These are phyloP conservation scores for Aspergillus sclerotialis DNA, from an alignment of 2,329 filamentous ascomycete species.

Conservation along the genomic window DNA sequence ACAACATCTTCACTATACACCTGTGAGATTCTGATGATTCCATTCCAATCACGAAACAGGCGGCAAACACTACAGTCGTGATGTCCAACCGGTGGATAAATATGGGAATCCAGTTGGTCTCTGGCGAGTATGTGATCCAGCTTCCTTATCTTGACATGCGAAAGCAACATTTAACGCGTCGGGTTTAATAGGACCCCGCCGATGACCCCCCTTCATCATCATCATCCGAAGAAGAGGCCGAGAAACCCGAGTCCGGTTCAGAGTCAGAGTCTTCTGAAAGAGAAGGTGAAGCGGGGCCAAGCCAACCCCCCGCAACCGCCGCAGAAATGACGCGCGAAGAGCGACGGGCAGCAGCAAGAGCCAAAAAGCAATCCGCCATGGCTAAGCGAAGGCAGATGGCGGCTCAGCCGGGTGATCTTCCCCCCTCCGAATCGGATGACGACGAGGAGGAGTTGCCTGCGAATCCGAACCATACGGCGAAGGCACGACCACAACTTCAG, in stretches of 20 bases:
- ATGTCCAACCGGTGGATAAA: slow-evolving; percentile 79
- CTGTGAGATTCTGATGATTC: too few relatives aligned
- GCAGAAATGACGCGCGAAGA: slow-evolving; percentile 70
- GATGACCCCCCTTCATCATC: slow-evolving; percentile 30
- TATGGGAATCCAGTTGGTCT: slow-evolving; percentile 86
- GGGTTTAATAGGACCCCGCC: slow-evolving; percentile 24
- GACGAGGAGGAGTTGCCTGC: slow-evolving; percentile 50
- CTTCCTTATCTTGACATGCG: too few relatives aligned
- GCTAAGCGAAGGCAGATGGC: slow-evolving; percentile 63
- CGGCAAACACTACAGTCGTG: slow-evolving; percentile 90
- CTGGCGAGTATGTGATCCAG: slow-evolving; percentile 59
- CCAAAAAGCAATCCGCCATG: slow-evolving; percentile 83
- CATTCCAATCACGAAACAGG: slow-evolving; percentile 51
- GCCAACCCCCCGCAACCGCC: slow-evolving; percentile 37
- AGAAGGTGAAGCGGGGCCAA: slow-evolving; percentile 43
- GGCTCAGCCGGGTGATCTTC: slow-evolving; percentile 79
- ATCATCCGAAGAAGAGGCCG: slow-evolving; percentile 36
- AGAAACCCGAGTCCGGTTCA: slow-evolving; percentile 43
- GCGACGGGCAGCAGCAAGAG: slow-evolving; percentile 80
- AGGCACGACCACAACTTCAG: slow-evolving; percentile 62
- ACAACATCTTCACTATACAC: background rate
- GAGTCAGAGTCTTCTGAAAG: slow-evolving; percentile 45
- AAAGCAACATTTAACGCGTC: background rate
- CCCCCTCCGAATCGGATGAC: slow-evolving; percentile 57
- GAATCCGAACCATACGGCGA: slow-evolving; percentile 78